Percentiles rank a stretch among this genome's conserved stretches.
Conservation (phyloP, 2,329 filamentous ascomycete species). For the Shiraia sp. region DNA sequence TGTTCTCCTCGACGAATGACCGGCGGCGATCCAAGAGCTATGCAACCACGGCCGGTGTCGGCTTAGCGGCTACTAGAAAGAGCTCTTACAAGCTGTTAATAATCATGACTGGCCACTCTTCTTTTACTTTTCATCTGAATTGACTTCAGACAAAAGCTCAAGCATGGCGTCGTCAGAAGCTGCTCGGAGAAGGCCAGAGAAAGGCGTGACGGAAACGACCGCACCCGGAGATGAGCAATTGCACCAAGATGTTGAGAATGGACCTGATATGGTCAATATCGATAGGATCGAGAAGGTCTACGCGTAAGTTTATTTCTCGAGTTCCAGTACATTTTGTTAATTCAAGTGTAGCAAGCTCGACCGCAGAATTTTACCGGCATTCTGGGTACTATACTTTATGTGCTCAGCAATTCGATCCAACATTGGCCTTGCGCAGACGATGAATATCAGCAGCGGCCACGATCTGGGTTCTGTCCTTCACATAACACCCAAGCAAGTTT, state of each 20-base stretch:
- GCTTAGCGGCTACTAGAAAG: constrained; percentile 13
- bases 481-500: constrained; percentile 75
- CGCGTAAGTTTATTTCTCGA: constrained; percentile 27
- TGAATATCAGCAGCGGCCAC: constrained; percentile 74
- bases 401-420: constrained; percentile 91
- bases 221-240: constrained; percentile 28
- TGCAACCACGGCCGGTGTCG: constrained; percentile 17
- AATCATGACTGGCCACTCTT: constrained; percentile 6
- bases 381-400: constrained; percentile 90
- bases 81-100: not conserved
- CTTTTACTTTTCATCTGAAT: constrained; percentile 6
- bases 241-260: constrained; percentile 40
- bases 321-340: constrained; percentile 5
- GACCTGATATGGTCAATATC: constrained; percentile 36
- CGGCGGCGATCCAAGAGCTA: not conserved
- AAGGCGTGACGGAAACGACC: constrained; percentile 19
- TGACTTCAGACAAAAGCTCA: not conserved
- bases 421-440: constrained; percentile 91
- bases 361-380: constrained; percentile 68
- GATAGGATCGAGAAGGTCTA: constrained; percentile 45
- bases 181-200: constrained; percentile 15
- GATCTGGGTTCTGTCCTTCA: constrained; percentile 73
- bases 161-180: constrained; percentile 27
- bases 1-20: constrained; percentile 17
- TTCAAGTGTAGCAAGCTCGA: constrained; percentile 56